Percentiles rank a stretch among this genome's conserved stretches.
These are phyloP conservation scores for Phytophthora litchii DNA, from an alignment of 352 stramenopile species.

Conservation along the genomic window DNA sequence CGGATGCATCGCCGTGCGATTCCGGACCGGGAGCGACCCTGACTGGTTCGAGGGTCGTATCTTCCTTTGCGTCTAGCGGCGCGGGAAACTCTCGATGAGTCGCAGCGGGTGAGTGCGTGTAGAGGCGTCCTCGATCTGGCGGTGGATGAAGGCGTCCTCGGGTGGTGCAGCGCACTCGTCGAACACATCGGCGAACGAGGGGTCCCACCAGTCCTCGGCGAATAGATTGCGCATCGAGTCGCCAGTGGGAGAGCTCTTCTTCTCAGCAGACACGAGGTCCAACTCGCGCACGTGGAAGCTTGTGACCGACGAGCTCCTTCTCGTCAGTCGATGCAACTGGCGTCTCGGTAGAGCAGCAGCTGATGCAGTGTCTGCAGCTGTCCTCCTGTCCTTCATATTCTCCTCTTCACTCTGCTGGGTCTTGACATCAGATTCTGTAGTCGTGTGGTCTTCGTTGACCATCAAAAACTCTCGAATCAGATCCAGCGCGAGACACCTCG, in stretches of 20 bases:
- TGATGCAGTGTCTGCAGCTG: constrained; percentile 2
- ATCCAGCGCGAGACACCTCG: constrained; percentile 48
- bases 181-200: constrained; percentile 61
- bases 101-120: constrained; percentile 27
- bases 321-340: constrained; percentile 33
- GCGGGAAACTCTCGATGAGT: constrained; percentile 45
- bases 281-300: constrained; percentile 68
- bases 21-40: constrained; percentile 1
- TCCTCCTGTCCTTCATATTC: constrained; percentile 13
- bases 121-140: constrained; percentile 38
- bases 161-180: constrained; percentile 54
- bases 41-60: constrained; percentile 14
- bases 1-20: not conserved
- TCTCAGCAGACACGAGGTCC: constrained; percentile 46
- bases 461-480: constrained; percentile 72
- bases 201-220: constrained; percentile 40
- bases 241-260: constrained; percentile 33
- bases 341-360: constrained; percentile 9
- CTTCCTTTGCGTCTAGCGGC: constrained; percentile 18
- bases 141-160: constrained; percentile 65
- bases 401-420: constrained; percentile 8
- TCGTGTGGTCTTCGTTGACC: constrained; percentile 55
- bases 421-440: constrained; percentile 14
- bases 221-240: constrained; percentile 39
- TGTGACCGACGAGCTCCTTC: constrained; percentile 42